These are phyloP conservation scores for Fraxinus velutina DNA, from an alignment of 305 asterid species.

Conservation along the genomic window DNA sequence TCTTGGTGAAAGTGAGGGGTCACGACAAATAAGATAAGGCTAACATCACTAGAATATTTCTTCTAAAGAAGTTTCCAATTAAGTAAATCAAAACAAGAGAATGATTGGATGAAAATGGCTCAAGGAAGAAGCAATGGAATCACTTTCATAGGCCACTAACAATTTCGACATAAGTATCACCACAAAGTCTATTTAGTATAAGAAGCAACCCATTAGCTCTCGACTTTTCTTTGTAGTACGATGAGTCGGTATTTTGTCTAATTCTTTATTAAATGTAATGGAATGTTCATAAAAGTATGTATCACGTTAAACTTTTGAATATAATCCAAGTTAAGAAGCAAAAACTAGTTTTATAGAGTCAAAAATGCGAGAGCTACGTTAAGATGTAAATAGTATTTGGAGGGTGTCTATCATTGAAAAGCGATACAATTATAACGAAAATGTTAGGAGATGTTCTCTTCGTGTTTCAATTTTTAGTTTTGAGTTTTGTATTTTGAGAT, in stretches of 20 bases:
- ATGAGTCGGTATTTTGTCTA: neutral
- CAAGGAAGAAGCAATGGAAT: slow-evolving; percentile 55
- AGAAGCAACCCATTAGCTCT: neutral
- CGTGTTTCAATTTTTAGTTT: too few species aligned
- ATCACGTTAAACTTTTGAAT: neutral
- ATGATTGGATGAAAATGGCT: slow-evolving; percentile 62
- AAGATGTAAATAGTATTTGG: neutral
- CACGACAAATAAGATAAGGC: slow-evolving; percentile 36
- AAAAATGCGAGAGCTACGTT: neutral
- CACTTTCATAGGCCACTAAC: slow-evolving; percentile 18
- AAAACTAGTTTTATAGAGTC: neutral
- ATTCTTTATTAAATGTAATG: neutral
- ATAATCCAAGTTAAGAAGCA: neutral
- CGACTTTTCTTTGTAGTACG: neutral
- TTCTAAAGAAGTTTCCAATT: slow-evolving; percentile 23
- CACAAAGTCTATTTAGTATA: neutral
- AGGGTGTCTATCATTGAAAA: too few species aligned
- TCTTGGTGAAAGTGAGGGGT: slow-evolving; percentile 21
- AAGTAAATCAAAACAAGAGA: slow-evolving; percentile 25
- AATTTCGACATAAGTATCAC: slow-evolving; percentile 2
- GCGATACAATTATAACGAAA: too few species aligned
- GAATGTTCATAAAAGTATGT: neutral
- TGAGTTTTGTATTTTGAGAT: too few species aligned
- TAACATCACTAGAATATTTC: slow-evolving; percentile 32
- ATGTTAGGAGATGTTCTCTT: too few species aligned